Percentiles rank a stretch among this genome's conserved stretches.
Conservation (phyloP, 495 filamentous ascomycete species). For the Aspergillus funiculosus region DNA sequence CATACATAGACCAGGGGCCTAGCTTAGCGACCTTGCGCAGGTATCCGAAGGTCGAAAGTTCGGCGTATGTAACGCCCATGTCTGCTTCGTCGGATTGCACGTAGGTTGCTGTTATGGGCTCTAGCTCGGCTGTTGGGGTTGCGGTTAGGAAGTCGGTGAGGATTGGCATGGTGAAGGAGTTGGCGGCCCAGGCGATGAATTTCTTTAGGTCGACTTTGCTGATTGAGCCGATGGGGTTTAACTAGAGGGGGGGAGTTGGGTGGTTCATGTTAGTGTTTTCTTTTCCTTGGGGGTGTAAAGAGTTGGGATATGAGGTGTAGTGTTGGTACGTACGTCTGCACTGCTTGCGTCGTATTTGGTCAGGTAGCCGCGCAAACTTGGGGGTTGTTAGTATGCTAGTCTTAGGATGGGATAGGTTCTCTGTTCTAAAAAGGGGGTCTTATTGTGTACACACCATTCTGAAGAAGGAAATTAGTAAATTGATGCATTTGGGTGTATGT, state of each 20-base stretch:
- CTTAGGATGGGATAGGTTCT: background rate
- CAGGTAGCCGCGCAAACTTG: conserved; percentile 59
- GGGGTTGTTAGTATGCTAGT: conserved; percentile 2
- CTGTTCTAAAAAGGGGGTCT: background rate
- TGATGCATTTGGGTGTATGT: background rate
- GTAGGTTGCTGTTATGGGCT: conserved; percentile 61
- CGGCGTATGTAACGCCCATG: conserved; percentile 59
- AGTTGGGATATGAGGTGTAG: background rate
- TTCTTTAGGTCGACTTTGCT: conserved; percentile 69
- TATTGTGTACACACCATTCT: conserved; percentile 29
- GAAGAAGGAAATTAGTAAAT: conserved; percentile 14
- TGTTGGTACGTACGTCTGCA: conserved; percentile 47
- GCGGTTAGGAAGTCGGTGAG: conserved; percentile 69
- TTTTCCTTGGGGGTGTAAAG: background rate
- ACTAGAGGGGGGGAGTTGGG: no score
- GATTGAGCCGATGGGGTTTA: conserved; percentile 69
- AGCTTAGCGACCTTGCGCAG: conserved; percentile 68
- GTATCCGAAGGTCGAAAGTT: conserved; percentile 53
- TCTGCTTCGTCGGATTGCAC: conserved; percentile 62
- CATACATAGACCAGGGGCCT: conserved; percentile 67
- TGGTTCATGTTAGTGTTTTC: no score
- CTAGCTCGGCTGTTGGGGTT: conserved; percentile 75
- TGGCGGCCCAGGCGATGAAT: conserved; percentile 65
- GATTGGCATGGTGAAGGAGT: conserved; percentile 62
- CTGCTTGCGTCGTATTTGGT: conserved; percentile 64